A percentile compares a stretch with the other conserved stretches of the same genome.
Conservation (phyloP, 495 filamentous ascomycete species). For the Penicillium arizonense region DNA sequence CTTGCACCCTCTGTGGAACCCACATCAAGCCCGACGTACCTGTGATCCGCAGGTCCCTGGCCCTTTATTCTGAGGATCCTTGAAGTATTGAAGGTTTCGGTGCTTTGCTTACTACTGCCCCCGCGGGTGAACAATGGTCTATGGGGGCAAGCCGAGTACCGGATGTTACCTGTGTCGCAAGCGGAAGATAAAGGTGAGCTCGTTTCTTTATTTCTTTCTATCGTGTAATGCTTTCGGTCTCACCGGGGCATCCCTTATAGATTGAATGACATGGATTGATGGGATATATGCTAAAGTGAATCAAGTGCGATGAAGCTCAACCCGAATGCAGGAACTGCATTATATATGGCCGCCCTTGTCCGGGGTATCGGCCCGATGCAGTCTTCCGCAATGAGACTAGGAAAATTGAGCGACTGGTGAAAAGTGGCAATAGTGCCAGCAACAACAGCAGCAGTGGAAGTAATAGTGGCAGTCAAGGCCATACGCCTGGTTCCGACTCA, state of each 20-base stretch:
- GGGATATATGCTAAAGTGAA: constrained; percentile 13
- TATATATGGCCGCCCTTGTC: constrained; percentile 42
- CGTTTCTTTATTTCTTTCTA: neutral
- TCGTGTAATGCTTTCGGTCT: neutral
- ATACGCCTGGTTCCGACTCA: neutral
- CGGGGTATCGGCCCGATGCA: constrained; percentile 39
- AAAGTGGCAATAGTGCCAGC: constrained; percentile 12
- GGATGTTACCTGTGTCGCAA: constrained; percentile 49
- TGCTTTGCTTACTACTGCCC: neutral
- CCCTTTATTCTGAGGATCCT: neutral
- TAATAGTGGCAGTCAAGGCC: neutral
- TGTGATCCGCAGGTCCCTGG: constrained; percentile 1
- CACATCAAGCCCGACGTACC: constrained; percentile 3
- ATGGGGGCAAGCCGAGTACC: constrained; percentile 45
- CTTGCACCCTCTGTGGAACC: constrained; percentile 14
- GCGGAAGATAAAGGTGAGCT: constrained; percentile 45
- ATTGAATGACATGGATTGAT: neutral
- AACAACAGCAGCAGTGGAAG: neutral
- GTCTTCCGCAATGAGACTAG: constrained; percentile 42
- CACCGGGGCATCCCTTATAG: neutral
- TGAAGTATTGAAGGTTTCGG: neutral
- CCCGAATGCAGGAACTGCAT: constrained; percentile 42
- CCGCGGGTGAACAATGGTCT: constrained; percentile 37
- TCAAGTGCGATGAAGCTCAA: constrained; percentile 44
- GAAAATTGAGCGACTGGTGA: constrained; percentile 30